Base-by-base conservation (phyloP, 2,329 filamentous ascomycete genomes). In the Cytospora leucostoma region DNA sequence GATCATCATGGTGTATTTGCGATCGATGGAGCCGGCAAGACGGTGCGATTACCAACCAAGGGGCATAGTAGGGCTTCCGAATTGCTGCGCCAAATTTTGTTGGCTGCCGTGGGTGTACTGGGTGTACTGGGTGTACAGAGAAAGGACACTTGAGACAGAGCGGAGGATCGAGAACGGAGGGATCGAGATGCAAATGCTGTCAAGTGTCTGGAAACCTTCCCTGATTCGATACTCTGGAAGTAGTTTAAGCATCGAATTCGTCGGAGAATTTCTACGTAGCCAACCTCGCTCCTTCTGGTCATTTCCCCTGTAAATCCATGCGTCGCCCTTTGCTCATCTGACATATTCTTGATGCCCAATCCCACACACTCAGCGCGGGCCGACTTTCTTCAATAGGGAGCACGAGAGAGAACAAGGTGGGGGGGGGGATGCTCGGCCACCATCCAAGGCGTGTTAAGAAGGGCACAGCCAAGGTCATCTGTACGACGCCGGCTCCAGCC, bases 251-350 rank as follows among this genome's bases (percentile, higher is more conserved):
- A 47, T 47, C 11, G 8, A 8, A 47, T 10, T 8, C 40, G n/a
- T 47, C 44, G n/a, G 44, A 21, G 44, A 21, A 19, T 19, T 47
- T 21, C 44, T 27, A 21, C 44, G 44, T 47, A 47, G 44, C 44
- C 44, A n/a, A 19, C 21, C n/a, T 47, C 44, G 11, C n/a, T n/a
- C 19, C 35, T 44, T 40, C 44, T 47, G 52, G 52, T n/a, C 27
- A 21, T 27, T 38, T n/a, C 10, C 44, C 50, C 35, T 56, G 52
- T 54, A 55, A 40, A 56, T 61, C 44, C 50, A 34, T 44, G 37
- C 44, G n/a, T 47, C n/a, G 44, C 35, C 11, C 34, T 34, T 33
- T 44, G 32, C 47, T 64, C 62, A 64, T 52, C 57, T 61, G 62
- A 61, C 62, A 35, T 4, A 35, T 32, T 17, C 21, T 60, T 50